Evolutionary conservation across 1,284 basidiomycete species (phyloP), one percentile per base, ranked within the genome.

Genomic region (Boletus hoseneyae): DNA sequence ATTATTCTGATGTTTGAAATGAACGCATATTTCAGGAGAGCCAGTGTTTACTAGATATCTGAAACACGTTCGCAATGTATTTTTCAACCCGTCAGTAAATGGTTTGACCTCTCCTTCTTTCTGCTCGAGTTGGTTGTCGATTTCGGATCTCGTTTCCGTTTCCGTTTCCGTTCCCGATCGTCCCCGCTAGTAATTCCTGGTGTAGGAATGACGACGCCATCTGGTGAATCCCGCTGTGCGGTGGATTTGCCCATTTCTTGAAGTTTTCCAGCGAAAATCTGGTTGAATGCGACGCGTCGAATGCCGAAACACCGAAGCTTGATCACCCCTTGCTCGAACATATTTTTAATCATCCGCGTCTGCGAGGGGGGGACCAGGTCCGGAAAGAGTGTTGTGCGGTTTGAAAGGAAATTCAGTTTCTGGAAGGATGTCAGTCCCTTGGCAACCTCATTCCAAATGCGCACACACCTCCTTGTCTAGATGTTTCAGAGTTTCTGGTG

Each of bases 241-340:
- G 27, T 19, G 19, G 33, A 13, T 21, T 40, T 8, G 23, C 9
- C 13, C 16, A 4, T 36, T 9, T 41, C 41, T 47, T 38, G 40
- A 37, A 68, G 52, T 23, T 52, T 49, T 32, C 46, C 36, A 27
- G 42, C 38, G n/a, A 69, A 45, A 34, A 23, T 38, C 29, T 46
- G 47, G 27, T 68, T 52, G 38, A 61, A 53, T 33, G 47, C 45
- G 15, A 69, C 41, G 19, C 60, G 54, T 49, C 35, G 62, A 48
- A 65, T 59, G 4, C 38, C 57, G 40, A 68, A 57, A 43, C 64
- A 65, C 36, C 58, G 49, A 8, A 67, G 48, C 37, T 66, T 58
- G 47, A 69, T 63, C 41, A 68, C 49, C 9, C 64, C 66, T 19
- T 57, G 46, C 42, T 44, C 52, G 42, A 61, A 65, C 63, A 69